These are phyloP conservation scores for Solanum tacnaense DNA, from an alignment of 257 asterid species.

Conservation along the genomic window DNA sequence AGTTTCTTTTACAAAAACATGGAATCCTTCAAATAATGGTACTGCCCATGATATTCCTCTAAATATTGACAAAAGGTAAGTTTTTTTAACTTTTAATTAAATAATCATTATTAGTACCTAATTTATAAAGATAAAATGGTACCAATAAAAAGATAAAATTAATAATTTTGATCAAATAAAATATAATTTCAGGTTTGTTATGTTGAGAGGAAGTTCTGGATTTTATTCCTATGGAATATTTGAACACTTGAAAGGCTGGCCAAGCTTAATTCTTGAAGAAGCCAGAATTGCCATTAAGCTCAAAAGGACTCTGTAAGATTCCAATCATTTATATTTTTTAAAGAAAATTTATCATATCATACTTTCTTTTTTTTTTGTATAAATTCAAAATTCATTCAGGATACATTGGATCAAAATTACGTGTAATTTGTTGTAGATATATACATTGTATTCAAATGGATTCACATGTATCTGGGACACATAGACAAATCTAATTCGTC, in stretches of 20 bases:
- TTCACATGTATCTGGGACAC: too few species aligned
- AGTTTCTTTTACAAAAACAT: slow-evolving; percentile 37
- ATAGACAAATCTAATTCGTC: not conserved
- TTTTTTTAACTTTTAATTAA: not conserved
- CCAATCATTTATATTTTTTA: not conserved
- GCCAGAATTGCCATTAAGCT: slow-evolving; percentile 53
- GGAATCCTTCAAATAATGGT: slow-evolving; percentile 13
- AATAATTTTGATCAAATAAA: not conserved
- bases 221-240: slow-evolving; percentile 51
- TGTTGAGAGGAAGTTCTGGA: slow-evolving; percentile 56
- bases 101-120: not conserved
- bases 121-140: not conserved
- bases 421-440: not conserved
- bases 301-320: not conserved
- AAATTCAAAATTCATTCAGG: not conserved
- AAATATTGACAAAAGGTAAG: slow-evolving; percentile 58
- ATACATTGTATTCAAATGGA: too few species aligned
- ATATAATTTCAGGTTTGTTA: slow-evolving; percentile 32
- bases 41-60: slow-evolving; percentile 28
- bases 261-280: slow-evolving; percentile 31
- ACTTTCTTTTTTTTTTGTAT: not conserved
- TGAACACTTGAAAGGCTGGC: slow-evolving; percentile 58
- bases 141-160: not conserved
- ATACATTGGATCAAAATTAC: too few species aligned
- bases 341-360: not conserved